These are phyloP conservation scores for Calocera cornea DNA, from an alignment of 768 basidiomycete genomes.

Conservation along the genomic window DNA sequence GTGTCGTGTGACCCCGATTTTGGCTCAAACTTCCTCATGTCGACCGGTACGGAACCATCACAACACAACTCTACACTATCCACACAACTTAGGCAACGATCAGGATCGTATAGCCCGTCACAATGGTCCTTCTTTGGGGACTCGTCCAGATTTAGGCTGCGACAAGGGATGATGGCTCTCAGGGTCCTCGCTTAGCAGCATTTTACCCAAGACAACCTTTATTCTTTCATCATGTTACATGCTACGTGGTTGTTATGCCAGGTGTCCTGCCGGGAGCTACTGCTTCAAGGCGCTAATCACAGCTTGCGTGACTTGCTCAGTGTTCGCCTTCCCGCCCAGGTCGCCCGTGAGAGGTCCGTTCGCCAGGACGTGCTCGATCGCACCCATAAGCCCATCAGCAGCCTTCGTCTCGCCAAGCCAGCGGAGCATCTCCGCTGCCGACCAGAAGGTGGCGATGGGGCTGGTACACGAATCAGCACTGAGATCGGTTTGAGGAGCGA, in stretches of 20 bases:
- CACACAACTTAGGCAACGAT: too few species aligned
- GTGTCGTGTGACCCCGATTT: neutral
- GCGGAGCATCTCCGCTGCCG: constrained; percentile 39
- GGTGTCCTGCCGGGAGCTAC: neutral
- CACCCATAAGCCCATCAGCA: constrained; percentile 19
- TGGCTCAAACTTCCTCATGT: too few species aligned
- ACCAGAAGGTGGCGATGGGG: constrained; percentile 44
- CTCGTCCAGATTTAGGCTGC: neutral
- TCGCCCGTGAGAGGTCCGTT: neutral
- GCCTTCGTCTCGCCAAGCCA: constrained; percentile 32
- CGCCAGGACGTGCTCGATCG: neutral
- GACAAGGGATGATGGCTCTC: neutral
- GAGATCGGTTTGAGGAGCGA: neutral
- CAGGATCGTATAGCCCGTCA: too few species aligned
- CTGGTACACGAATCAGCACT: neutral
- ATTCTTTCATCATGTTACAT: neutral
- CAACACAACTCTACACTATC: too few species aligned
- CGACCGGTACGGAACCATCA: too few species aligned
- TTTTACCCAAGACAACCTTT: neutral
- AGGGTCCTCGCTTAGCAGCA: constrained; percentile 3
- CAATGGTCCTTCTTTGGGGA: too few species aligned
- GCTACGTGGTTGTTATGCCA: neutral
- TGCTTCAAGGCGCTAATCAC: neutral
- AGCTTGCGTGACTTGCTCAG: neutral
- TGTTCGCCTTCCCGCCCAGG: neutral